Conservation (phyloP, 1,284 basidiomycete genomes). For the Neolentinus lepideus region DNA sequence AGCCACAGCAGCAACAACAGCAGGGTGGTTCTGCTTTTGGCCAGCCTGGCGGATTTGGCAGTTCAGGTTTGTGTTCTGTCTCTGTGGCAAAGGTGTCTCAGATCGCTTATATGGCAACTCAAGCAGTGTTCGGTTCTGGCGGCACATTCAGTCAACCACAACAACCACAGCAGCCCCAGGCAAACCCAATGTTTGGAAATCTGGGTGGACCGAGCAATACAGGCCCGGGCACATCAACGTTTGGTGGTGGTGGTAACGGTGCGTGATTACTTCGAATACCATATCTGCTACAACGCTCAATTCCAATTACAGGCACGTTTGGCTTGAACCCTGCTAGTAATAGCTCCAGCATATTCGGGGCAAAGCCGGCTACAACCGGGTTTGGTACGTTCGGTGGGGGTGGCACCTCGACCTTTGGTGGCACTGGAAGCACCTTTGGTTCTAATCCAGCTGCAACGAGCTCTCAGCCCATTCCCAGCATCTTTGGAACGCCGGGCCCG, state of each 20-base stretch:
- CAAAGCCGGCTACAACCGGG: conserved; percentile 32
- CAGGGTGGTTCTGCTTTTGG: conserved; percentile 36
- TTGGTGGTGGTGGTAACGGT: too few species aligned
- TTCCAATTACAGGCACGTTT: background rate
- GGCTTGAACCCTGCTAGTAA: background rate
- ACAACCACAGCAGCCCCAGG: conserved; percentile 49
- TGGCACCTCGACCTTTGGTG: conserved; percentile 31
- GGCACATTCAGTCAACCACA: conserved; percentile 39
- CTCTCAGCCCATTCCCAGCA: conserved; percentile 12
- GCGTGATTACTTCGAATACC: conserved; percentile 20
- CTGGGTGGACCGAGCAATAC: conserved; percentile 31
- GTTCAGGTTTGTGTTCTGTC: conserved; percentile 22
- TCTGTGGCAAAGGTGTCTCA: conserved; percentile 18
- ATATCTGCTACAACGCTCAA: background rate
- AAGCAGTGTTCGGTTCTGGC: conserved; percentile 35
- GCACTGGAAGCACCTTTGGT: conserved; percentile 24
- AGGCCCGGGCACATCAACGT: conserved; percentile 32
- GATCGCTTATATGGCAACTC: conserved; percentile 20
- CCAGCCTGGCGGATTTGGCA: conserved; percentile 40
- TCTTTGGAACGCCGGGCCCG: conserved; percentile 19
- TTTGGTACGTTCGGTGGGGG: conserved; percentile 60
- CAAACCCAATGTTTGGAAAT: conserved; percentile 76
- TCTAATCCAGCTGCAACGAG: conserved; percentile 17
- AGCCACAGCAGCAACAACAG: conserved; percentile 22
- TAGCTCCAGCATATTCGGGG: background rate